Conservation (phyloP, 208 protist species). For the Crithidia thermophila region DNA sequence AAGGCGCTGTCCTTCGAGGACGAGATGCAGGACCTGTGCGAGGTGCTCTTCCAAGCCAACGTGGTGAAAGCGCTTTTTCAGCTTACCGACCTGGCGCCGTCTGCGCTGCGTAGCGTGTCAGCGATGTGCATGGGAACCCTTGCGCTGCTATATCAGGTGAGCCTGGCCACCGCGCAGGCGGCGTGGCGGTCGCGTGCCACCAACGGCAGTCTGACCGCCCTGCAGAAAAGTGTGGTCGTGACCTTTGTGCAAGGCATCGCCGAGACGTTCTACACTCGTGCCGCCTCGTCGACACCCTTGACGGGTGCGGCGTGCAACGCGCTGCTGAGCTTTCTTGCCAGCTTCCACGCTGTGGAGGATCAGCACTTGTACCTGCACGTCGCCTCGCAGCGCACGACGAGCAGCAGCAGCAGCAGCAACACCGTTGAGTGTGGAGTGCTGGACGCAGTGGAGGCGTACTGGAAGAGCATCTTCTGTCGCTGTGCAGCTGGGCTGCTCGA, state of each 20-base stretch:
- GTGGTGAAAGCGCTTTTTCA: conserved; percentile 17
- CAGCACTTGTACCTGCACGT: conserved; percentile 21
- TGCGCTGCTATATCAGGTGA: conserved; percentile 30
- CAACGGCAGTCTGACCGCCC: conserved; percentile 4
- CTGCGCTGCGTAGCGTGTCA: neutral
- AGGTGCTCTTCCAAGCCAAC: conserved; percentile 9
- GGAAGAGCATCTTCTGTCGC: conserved; percentile 1
- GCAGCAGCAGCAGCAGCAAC: neutral
- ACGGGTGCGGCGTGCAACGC: neutral
- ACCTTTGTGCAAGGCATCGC: conserved; percentile 15
- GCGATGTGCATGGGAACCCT: conserved; percentile 20
- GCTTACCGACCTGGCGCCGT: neutral
- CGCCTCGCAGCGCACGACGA: neutral
- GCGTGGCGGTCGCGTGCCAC: conserved; percentile 26
- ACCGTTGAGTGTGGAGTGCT: conserved; percentile 1
- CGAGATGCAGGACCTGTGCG: conserved; percentile 25
- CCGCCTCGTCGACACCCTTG: neutral
- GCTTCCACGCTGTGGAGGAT: conserved; percentile 8
- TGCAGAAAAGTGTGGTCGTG: conserved; percentile 8
- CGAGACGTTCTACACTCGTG: conserved; percentile 9
- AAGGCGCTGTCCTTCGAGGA: conserved; percentile 28
- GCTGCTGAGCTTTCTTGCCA: conserved; percentile 19
- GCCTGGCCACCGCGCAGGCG: conserved; percentile 14
- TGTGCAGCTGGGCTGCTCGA: neutral
- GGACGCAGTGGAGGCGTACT: conserved; percentile 8